These are phyloP conservation scores for Gentiana dahurica DNA, from an alignment of 257 asterid species.

Conservation along the genomic window DNA sequence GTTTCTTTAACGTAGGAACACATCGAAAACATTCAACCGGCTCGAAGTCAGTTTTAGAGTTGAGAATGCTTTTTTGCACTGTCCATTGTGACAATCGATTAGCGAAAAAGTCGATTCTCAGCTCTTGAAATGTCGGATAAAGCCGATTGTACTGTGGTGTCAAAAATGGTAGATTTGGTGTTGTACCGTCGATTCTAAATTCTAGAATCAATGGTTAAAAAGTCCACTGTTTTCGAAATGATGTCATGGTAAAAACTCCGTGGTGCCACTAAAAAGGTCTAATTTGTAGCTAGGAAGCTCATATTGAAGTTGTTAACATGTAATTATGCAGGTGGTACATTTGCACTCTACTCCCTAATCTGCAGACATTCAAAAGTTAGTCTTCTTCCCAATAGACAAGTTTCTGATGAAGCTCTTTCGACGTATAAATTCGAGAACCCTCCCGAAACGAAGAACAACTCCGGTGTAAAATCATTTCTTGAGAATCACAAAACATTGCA, in stretches of 20 bases:
- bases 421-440: constrained; percentile 77
- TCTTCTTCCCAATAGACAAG: constrained; percentile 82
- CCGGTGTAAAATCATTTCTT: constrained; percentile 64
- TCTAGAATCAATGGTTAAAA: too few relatives aligned
- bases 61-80: too few relatives aligned
- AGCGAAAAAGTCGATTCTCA: too few relatives aligned
- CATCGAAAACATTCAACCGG: too few relatives aligned
- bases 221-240: too few relatives aligned
- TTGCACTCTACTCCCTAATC: constrained; percentile 86
- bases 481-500: constrained; percentile 84
- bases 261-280: not conserved
- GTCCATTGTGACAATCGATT: too few relatives aligned
- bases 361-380: constrained; percentile 97
- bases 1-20: too few relatives aligned
- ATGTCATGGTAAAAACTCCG: not conserved
- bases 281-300: not conserved
- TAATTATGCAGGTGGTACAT: constrained; percentile 78
- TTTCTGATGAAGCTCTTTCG: constrained; percentile 84
- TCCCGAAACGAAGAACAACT: constrained; percentile 47
- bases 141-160: too few relatives aligned
- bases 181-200: too few relatives aligned
- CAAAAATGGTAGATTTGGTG: too few relatives aligned
- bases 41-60: too few relatives aligned
- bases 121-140: too few relatives aligned
- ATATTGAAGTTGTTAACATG: constrained; percentile 10